Evolutionary conservation across 495 filamentous ascomycete genomes (phyloP), one percentile per base, ranked within the genome.

Genomic region (Cryomyces minteri): DNA sequence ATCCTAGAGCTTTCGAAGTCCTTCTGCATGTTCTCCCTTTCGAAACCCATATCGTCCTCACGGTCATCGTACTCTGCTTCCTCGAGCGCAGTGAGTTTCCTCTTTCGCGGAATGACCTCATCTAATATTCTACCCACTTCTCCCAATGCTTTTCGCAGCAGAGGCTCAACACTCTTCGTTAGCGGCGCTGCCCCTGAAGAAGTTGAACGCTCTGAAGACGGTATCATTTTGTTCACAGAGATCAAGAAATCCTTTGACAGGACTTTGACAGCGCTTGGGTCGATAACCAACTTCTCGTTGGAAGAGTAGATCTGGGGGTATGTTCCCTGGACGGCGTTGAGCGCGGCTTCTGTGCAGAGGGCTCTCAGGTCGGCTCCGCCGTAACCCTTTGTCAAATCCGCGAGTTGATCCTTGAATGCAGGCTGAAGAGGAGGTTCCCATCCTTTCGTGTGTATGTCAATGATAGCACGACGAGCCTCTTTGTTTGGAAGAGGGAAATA

Each of bases 301-400:
- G 88, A 90, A 43, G 75, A 72, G 67, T 98, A 98, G 41, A 98
- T 93, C 56, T 98, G 92, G 6, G 90, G 90, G 57, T 90, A 98
- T 14, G 81, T 83, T 46, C 90, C 71, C 60, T 98, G 92, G 25
- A 98, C 88, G 9, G 90, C 86, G 61, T 96, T 98, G n/a, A 98
- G 66, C 6, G 92, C 84, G n/a, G 90, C 88, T 67, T 98, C 90
- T 1, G 92, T 98, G 63, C 85, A 94, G 40, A 98, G 71, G 30
- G 92, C 88, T 32, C 90, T 78, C 29, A 98, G 61, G 63, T 98
- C 90, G 5, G 90, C 90, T 67, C 90, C 90, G 51, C 87, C 88
- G 58, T 94, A 98, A 31, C 92, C 92, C 61, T 94, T 94, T 5
- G 90, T 94, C 46, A 85, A 67, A 46, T 82, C 78, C 6, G 90